phyloP scores from a whole-genome alignment of 2,329 filamentous ascomycete genomes.

The Colletotrichum nymphaeae region DNA sequence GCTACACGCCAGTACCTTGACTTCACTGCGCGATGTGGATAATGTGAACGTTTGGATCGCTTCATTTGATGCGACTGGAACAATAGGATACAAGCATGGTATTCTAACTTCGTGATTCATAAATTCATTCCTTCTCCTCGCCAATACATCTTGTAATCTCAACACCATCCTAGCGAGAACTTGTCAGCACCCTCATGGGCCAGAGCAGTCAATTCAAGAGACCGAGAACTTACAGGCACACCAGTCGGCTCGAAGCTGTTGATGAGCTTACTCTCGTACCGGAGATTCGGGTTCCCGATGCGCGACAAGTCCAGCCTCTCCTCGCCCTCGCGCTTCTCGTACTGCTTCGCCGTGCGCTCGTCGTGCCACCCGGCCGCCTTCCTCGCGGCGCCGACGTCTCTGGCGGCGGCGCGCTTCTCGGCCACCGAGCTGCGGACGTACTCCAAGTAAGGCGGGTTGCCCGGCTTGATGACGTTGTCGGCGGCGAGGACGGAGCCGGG shows the following conservation, averaged over 20 bases:
- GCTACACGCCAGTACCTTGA: background rate
- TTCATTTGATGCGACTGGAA: background rate
- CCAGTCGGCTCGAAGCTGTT: conserved; percentile 77
- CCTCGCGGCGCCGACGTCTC: conserved; percentile 40
- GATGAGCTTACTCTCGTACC: conserved; percentile 73
- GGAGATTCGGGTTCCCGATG: conserved; percentile 70
- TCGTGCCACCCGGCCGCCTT: conserved; percentile 45
- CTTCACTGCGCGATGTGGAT: background rate
- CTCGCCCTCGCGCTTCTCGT: conserved; percentile 65
- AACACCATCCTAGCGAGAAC: conserved; percentile 66
- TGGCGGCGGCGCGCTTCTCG: conserved; percentile 65
- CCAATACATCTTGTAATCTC: conserved; percentile 72
- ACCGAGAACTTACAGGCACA: conserved; percentile 63
- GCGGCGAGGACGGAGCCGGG: conserved; percentile 73
- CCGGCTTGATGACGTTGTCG: conserved; percentile 78
- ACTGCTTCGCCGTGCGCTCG: conserved; percentile 59
- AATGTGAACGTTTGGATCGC: background rate
- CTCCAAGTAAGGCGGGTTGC: conserved; percentile 76
- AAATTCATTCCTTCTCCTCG: conserved; percentile 36
- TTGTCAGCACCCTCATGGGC: background rate
- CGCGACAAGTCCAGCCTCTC: conserved; percentile 47
- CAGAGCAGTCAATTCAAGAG: background rate
- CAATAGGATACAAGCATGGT: background rate
- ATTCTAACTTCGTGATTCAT: background rate
- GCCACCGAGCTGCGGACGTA: conserved; percentile 75